Base-by-base conservation (phyloP, 2,329 filamentous ascomycete genomes). In the Aspergillus eucalypticola region DNA sequence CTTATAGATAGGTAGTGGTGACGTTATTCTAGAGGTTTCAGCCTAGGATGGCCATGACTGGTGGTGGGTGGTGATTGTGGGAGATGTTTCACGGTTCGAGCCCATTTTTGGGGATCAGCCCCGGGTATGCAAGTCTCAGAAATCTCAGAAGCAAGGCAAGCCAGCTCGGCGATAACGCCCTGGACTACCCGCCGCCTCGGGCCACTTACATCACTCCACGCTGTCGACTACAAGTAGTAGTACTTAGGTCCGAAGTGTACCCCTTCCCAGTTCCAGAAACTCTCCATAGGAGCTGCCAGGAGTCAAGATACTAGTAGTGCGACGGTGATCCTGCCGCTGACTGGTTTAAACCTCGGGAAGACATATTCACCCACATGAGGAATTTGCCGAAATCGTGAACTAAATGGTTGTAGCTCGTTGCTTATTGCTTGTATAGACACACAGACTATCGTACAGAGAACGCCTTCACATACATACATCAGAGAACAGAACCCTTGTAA, bases 131-230 rank as follows among this genome's bases (percentile, higher is more conserved):
- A 44, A 44, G 32, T 23, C 41, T 21, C 46, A 21, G 41, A 44
- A 27, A 11, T 23, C 41, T 21, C 46, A 21, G 41, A 44, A 44
- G 41, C 46, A 49, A 49, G 32, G 44, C 44, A 50, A 32, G 25
- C 4, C 46, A 50, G 46, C 25, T 29, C 25, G 23, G 46, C n/a
- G 25, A 29, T 50, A 25, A 44, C 32, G 32, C 32, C 4, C 32
- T 35, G 46, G 25, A 29, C 46, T 50, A 32, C 29, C 25, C 46
- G 46, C 46, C 13, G 15, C 23, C 13, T 50, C 25, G 23, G 25
- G 29, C 46, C 46, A 50, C 46, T 50, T 29, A 50, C 25, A 50
- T n/a, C 46, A 15, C 46, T 50, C 46, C 25, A 50, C 46, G 46
- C 46, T 35, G 32, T 35, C 32, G 32, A 35, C 5, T 23, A 25